phyloP scores from a whole-genome alignment of 164 flowering plant species.

The Nymphaea colorata region DNA sequence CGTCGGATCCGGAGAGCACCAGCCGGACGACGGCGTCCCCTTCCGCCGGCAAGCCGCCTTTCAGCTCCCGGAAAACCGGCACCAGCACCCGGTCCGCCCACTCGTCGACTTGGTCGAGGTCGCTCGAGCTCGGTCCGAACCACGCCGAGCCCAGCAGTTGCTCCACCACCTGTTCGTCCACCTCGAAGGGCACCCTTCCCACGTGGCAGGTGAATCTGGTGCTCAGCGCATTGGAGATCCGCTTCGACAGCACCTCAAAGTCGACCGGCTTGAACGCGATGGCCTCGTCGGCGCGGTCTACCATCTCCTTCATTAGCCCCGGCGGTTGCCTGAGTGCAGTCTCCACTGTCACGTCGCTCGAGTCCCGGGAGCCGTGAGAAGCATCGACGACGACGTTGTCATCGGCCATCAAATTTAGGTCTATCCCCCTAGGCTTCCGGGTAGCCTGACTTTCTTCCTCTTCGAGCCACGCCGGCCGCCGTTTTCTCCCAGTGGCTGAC shows the following conservation, averaged over 20 bases:
- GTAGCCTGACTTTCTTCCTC: conserved; percentile 19
- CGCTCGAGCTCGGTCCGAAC: conserved; percentile 35
- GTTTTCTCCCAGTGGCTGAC: conserved; percentile 21
- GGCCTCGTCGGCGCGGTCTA: conserved; percentile 40
- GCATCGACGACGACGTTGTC: conserved; percentile 26
- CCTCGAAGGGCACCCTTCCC: conserved; percentile 26
- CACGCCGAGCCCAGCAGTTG: conserved; percentile 60
- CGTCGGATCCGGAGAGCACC: conserved; percentile 11
- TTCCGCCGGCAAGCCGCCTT: conserved; percentile 13
- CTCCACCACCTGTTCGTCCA: conserved; percentile 47
- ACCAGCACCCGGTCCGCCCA: conserved; percentile 57
- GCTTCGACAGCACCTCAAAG: conserved; percentile 23
- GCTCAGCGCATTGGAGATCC: conserved; percentile 30
- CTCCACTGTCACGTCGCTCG: conserved; percentile 74
- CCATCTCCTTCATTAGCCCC: conserved; percentile 23
- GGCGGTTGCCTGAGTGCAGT: neutral
- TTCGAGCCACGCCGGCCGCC: conserved; percentile 43
- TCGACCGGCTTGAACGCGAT: conserved; percentile 67
- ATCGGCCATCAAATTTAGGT: conserved; percentile 58
- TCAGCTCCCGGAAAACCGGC: conserved; percentile 58
- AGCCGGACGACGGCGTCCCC: conserved; percentile 33
- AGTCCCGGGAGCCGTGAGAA: conserved; percentile 53
- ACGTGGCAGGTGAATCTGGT: conserved; percentile 27
- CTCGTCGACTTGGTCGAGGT: conserved; percentile 25
- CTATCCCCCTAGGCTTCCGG: conserved; percentile 49